phyloP scores from a whole-genome alignment of 345 rosid genomes.

The Salix brachista region DNA sequence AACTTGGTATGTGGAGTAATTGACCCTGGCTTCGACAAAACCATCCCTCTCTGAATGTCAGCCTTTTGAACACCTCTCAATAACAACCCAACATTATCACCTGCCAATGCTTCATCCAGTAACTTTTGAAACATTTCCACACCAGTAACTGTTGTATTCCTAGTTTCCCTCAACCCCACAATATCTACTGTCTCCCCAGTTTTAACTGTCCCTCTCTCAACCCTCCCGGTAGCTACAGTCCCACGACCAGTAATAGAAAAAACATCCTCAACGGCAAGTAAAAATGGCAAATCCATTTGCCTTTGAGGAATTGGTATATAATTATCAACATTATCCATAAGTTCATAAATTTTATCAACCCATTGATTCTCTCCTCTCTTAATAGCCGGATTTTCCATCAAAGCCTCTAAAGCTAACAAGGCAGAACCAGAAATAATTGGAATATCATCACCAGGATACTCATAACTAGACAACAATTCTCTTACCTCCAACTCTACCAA shows the following conservation, averaged over 20 bases:
- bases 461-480: constrained; percentile 74
- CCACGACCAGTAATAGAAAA: constrained; percentile 92
- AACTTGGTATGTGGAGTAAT: constrained; percentile 82
- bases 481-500: constrained; percentile 97
- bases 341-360: constrained; percentile 88
- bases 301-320: constrained; percentile 81
- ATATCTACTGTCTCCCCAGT: constrained; percentile 74
- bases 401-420: constrained; percentile 70
- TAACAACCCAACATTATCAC: constrained; percentile 87
- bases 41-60: constrained; percentile 96
- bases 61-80: constrained; percentile 83
- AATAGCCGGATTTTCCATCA: constrained; percentile 58
- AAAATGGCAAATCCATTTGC: constrained; percentile 77
- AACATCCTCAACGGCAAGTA: constrained; percentile 86
- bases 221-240: constrained; percentile 83
- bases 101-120: constrained; percentile 85
- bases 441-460: constrained; percentile 80
- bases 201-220: constrained; percentile 76
- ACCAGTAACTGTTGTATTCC: constrained; percentile 66
- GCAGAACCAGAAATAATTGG: constrained; percentile 88
- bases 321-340: constrained; percentile 83
- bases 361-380: constrained; percentile 77
- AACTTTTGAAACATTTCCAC: constrained; percentile 91
- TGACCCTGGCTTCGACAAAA: constrained; percentile 77
- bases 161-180: constrained; percentile 83